Evolutionary conservation across 1,139 yeast species (phyloP), one percentile per base, ranked within the genome.

Genomic region (Sugiyamaella neomexicana): DNA sequence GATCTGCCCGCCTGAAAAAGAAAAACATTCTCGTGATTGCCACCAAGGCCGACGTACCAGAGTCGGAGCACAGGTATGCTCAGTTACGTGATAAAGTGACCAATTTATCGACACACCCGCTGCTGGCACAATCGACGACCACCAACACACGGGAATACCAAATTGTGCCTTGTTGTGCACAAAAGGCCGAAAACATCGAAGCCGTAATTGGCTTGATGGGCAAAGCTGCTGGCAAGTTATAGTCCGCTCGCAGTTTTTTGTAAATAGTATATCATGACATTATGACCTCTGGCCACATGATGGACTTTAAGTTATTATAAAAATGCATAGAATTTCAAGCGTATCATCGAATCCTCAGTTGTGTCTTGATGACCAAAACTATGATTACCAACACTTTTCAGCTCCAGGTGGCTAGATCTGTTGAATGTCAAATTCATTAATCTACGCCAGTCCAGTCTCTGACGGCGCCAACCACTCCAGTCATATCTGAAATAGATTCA

Each of bases 131-230:
- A 2, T 66, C 43, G 64, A 7, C 65, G 60, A 25, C 16, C 29
- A 29, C 8, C 13, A 13, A 16, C 13, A 13, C 16, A 12, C 45
- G 49, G 50, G 37, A 72, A 68, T 0, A 89, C 96, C 96, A 80
- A 81, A 58, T 75, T 83, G 79, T 90, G 1, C 97, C 98, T 0
- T 86, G 93, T 46, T 88, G 97, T 72, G 97, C 97, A 0, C 73
- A 79, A 57, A 77, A 78, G 47, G 80, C 79, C 23, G 88, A 87
- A 64, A 90, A 89, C 64, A 76, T 89, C 5, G 91, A 89, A 55
- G 75, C 74, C 20, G 81, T 93, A 58, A 80, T 89, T 39, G 69
- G 75, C 39, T 73, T 83, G 69, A 89, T 91, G 97, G 85, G 84
- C 13, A 81, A 80, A 61, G 75, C 82, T 44, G 83, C 87, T 1